Conservation (phyloP, 176 grass and related monocot species). For the Musa itinerans region DNA sequence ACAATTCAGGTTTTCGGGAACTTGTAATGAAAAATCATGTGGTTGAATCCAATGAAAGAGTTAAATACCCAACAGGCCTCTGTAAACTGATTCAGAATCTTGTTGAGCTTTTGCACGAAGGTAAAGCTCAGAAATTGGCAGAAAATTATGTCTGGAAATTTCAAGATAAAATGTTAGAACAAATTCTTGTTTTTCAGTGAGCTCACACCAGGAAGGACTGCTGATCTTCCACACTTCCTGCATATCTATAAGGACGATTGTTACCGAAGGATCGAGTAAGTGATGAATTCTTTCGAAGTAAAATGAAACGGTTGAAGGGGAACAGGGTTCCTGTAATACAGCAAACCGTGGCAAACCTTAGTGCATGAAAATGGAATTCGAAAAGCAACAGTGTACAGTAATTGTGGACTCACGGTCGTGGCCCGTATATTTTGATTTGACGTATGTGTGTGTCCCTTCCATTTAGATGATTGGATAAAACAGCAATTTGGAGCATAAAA, state of each 20-base stretch:
- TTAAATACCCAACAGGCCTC: not conserved
- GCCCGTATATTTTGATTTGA: conserved; percentile 90
- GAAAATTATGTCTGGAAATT: not conserved
- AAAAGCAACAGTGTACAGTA: not conserved
- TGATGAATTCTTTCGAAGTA: conserved; percentile 76
- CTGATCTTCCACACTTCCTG: not conserved
- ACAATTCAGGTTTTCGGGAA: not conserved
- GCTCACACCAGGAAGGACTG: not conserved
- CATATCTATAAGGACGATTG: not conserved
- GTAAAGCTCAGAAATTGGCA: not conserved
- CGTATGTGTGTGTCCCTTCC: conserved; percentile 85
- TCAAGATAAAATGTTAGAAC: not conserved
- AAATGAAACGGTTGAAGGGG: conserved; percentile 78
- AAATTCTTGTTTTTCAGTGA: not conserved
- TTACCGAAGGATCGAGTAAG: conserved; percentile 65
- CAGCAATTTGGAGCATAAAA: conserved; percentile 91
- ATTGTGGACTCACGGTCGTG: conserved; percentile 61
- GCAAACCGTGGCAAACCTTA: not conserved
- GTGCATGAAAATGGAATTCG: not conserved
- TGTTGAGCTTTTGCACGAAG: not conserved
- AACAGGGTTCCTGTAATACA: conserved; percentile 38
- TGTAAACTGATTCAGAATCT: not conserved
- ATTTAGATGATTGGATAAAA: conserved; percentile 84
- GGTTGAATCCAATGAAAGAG: not conserved
- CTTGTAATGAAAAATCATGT: not conserved